A percentile compares a stretch with the other conserved stretches of the same genome.
Evolutionary conservation across 345 rosid species (phyloP).

Genomic region (Sonneratia caseolaris): DNA sequence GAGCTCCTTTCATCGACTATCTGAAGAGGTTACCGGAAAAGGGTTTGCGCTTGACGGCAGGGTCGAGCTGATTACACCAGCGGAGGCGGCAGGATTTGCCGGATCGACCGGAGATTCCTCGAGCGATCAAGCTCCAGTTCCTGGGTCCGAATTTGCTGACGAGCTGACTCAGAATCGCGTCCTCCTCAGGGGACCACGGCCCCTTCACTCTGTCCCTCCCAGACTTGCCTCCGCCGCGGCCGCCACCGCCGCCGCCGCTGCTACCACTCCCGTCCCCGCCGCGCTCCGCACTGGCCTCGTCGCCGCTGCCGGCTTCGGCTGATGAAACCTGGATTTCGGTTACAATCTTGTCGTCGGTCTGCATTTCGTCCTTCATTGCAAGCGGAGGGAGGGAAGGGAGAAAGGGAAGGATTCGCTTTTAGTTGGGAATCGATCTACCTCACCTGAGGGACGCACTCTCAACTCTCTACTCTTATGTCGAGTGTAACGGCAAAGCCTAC

Average conservation of each 20-base stretch:
- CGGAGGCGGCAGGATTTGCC: constrained; percentile 90
- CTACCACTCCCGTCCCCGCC: constrained; percentile 20
- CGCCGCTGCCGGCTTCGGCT: constrained; percentile 6
- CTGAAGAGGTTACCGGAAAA: constrained; percentile 42
- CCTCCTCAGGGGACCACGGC: constrained; percentile 60
- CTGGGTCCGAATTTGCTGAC: constrained; percentile 44
- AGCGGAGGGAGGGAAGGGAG: neutral
- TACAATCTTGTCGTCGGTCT: constrained; percentile 5
- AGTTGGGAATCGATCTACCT: neutral
- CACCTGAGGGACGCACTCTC: neutral
- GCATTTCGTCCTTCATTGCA: constrained; percentile 5
- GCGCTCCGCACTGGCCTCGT: constrained; percentile 9
- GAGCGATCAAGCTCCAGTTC: constrained; percentile 70
- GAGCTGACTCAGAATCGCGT: constrained; percentile 32
- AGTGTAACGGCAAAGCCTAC: neutral
- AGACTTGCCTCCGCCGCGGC: constrained; percentile 18
- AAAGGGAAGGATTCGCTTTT: neutral
- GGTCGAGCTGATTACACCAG: constrained; percentile 95
- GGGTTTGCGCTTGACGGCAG: constrained; percentile 66
- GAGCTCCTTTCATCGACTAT: neutral
- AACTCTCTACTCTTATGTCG: too few relatives aligned
- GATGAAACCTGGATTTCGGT: neutral
- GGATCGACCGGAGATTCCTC: constrained; percentile 64
- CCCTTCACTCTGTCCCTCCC: constrained; percentile 39
- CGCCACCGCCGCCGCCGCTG: constrained; percentile 16